Evolutionary conservation across 1,284 basidiomycete genomes (phyloP), one percentile per base, ranked within the genome.

Genomic region (Ceratobasidium sp.): DNA sequence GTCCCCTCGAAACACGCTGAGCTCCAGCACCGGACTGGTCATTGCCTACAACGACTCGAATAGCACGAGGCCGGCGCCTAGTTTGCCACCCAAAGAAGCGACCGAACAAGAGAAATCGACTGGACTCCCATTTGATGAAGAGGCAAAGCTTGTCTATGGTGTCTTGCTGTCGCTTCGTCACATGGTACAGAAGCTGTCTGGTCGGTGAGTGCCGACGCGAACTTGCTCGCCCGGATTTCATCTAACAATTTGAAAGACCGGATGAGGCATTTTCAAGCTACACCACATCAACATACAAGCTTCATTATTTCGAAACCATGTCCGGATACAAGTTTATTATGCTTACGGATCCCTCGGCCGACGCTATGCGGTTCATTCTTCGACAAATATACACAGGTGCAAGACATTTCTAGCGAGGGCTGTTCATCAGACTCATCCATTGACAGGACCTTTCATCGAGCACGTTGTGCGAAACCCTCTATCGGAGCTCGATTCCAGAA

Each of bases 141-240:
- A 99, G 81, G 91, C 93, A 1, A 99, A 99, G 81, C 87, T 99
- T 69, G 96, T 99, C 0, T 99, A 98, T 79, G 97, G 97, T 73
- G 93, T 99, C 53, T 87, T 99, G 21, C 85, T 98, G 69, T 97
- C 94, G 6, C 80, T 99, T 76, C 84, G 95, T 70, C 97, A 96
- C 80, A 96, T 99, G 94, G 86, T 96, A 78, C 96, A 92, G 83
- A 98, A 97, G 82, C 81, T 99, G 14, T 92, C 94, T 21, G 91
- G 91, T 77, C 87, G 89, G 94, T 94, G 78, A 78, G 83, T 81
- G 12, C 41, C 28, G 32, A 46, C 30, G 16, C 18, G n/a, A 30
- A 14, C 8, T 21, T 16, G 1, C 5, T 32, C 45, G 58, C 43
- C 21, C 21, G n/a, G 34, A 23, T 48, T 21, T 55, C 30, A 39